Conservation (phyloP, 2,329 filamentous ascomycete species). For the Cladosporium austrohemisphaericum region DNA sequence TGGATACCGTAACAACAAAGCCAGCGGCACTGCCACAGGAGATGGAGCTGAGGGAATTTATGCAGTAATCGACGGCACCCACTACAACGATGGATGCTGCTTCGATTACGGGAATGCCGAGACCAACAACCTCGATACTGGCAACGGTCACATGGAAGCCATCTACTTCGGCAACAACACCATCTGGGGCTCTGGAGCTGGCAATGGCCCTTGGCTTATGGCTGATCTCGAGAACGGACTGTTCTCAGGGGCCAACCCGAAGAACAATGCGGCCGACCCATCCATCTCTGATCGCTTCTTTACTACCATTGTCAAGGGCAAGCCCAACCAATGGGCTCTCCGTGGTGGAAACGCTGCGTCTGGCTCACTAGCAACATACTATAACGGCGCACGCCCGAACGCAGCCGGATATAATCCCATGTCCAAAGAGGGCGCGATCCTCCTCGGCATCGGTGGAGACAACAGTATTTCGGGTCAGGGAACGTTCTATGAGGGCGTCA, state of each 20-base stretch:
- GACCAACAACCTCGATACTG: slow-evolving; percentile 43
- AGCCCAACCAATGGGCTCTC: slow-evolving; percentile 55
- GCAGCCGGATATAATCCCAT: slow-evolving; percentile 56
- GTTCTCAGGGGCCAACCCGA: slow-evolving; percentile 52
- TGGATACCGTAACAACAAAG: slow-evolving; percentile 59
- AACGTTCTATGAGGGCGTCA: slow-evolving; percentile 55
- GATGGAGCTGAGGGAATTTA: slow-evolving; percentile 60
- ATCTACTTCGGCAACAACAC: slow-evolving; percentile 60
- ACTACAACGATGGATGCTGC: slow-evolving; percentile 56
- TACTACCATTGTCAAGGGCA: slow-evolving; percentile 56
- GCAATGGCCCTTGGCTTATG: slow-evolving; percentile 64
- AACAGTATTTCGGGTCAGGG: slow-evolving; percentile 59
- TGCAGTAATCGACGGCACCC: slow-evolving; percentile 56
- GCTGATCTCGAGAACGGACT: slow-evolving; percentile 65
- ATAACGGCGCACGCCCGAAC: slow-evolving; percentile 52
- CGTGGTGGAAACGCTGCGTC: slow-evolving; percentile 56
- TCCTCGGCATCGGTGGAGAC: slow-evolving; percentile 69
- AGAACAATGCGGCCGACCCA: slow-evolving; percentile 51
- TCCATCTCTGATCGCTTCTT: slow-evolving; percentile 55
- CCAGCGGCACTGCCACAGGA: slow-evolving; percentile 51
- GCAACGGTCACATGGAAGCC: slow-evolving; percentile 65
- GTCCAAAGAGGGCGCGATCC: slow-evolving; percentile 62
- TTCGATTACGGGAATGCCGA: slow-evolving; percentile 46
- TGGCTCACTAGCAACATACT: slow-evolving; percentile 56
- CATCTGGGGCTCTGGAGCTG: slow-evolving; percentile 54